phyloP scores from a whole-genome alignment of 2,329 filamentous ascomycete species.

The Sclerotinia spermophila region DNA sequence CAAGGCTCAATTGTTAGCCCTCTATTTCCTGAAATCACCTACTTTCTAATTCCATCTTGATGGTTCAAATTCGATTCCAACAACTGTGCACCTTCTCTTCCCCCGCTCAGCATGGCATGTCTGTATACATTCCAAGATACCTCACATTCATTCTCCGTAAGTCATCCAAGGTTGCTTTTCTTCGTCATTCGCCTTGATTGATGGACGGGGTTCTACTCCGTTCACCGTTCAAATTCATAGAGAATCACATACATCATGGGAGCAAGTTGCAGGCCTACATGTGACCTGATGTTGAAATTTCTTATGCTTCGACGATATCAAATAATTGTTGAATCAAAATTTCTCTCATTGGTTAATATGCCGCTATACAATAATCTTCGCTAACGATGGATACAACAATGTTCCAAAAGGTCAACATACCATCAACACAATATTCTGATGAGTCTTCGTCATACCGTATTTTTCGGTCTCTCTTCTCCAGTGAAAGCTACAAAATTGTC shows the following conservation, averaged over 20 bases:
- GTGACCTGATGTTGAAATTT: neutral
- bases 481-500: fast-evolving
- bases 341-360: neutral
- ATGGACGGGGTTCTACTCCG: neutral
- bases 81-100: too few relatives aligned
- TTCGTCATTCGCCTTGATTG: neutral
- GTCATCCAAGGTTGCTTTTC: neutral
- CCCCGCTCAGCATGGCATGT: too few relatives aligned
- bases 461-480: neutral
- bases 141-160: neutral
- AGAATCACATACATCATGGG: neutral
- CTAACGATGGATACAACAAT: neutral
- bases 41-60: too few relatives aligned
- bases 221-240: neutral
- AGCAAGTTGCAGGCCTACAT: neutral
- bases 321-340: neutral
- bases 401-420: neutral
- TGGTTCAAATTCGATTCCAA: too few relatives aligned
- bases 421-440: neutral
- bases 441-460: neutral
- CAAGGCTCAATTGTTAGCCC: too few relatives aligned
- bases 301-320: neutral
- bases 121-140: neutral
- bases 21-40: too few relatives aligned
- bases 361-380: neutral